phyloP scores from a whole-genome alignment of 768 basidiomycete species.

The Pleurotus ostreatus region DNA sequence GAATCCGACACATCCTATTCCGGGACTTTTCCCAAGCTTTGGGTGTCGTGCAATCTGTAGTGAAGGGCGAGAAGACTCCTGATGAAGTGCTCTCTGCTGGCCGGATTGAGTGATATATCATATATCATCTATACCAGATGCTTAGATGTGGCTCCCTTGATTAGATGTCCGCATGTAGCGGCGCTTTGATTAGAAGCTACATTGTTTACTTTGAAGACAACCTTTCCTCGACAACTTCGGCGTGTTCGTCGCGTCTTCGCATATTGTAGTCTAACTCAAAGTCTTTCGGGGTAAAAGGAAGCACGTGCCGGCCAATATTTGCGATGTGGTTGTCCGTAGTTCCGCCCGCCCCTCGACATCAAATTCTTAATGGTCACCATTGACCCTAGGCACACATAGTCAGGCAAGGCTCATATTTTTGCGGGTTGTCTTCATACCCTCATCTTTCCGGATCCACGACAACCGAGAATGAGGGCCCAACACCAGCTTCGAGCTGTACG shows the following conservation, averaged over 20 bases:
- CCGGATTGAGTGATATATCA: not conserved
- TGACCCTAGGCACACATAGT: too few species aligned
- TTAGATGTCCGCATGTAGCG: too few species aligned
- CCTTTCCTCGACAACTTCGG: not conserved
- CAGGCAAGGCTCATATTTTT: too few species aligned
- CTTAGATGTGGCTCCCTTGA: too few species aligned
- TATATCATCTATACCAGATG: too few species aligned
- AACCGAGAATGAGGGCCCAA: not conserved
- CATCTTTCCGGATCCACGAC: not conserved
- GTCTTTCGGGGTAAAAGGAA: not conserved
- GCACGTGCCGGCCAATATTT: not conserved
- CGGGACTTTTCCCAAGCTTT: slow-evolving; percentile 63
- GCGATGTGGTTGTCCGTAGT: not conserved
- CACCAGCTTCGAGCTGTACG: not conserved
- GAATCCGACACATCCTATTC: slow-evolving; percentile 80
- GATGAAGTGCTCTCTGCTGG: slow-evolving; percentile 33
- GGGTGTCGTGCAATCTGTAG: slow-evolving; percentile 59
- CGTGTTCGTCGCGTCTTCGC: not conserved
- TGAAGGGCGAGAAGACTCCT: slow-evolving; percentile 63
- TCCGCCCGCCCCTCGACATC: slow-evolving; percentile 5
- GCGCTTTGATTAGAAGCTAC: too few species aligned
- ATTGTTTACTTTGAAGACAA: too few species aligned
- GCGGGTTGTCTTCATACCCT: not conserved
- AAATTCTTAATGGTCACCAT: not conserved
- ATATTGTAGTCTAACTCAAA: not conserved